phyloP scores from a whole-genome alignment of 257 asterid species.

The Solanum arcanum region DNA sequence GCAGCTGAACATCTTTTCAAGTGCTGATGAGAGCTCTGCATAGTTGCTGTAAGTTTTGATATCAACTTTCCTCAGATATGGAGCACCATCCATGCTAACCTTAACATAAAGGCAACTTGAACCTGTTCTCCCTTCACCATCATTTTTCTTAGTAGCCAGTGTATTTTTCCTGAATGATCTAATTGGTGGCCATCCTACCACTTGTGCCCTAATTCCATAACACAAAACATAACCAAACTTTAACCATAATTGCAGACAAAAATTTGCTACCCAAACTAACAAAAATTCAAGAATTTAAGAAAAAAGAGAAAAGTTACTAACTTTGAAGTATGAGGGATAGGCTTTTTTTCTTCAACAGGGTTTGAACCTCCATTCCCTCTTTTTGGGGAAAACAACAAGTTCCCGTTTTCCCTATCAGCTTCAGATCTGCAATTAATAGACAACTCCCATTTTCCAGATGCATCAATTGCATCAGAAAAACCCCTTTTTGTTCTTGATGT shows the following conservation, averaged over 20 bases:
- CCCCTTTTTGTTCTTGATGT: constrained; percentile 69
- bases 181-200: constrained; percentile 91
- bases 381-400: constrained; percentile 18
- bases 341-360: constrained; percentile 1
- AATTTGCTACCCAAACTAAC: background rate
- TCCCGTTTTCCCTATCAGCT: constrained; percentile 24
- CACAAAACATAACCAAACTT: background rate
- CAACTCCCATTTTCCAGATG: constrained; percentile 60
- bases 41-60: constrained; percentile 52
- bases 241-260: background rate
- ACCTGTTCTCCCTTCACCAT: constrained; percentile 24
- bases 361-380: constrained; percentile 12
- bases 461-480: constrained; percentile 63
- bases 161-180: constrained; percentile 69
- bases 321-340: constrained; percentile 13
- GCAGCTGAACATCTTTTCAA: constrained; percentile 79
- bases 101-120: constrained; percentile 51
- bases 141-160: constrained; percentile 32
- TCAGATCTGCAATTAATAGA: constrained; percentile 51
- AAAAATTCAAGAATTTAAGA: background rate
- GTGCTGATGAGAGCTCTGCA: constrained; percentile 57
- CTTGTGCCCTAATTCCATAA: constrained; percentile 49
- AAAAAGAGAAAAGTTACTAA: constrained; percentile 15
- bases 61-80: constrained; percentile 73
- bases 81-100: constrained; percentile 94